Evolutionary conservation across 345 rosid genomes (phyloP).

Genomic region (thale cress (Arabidopsis thaliana)): TAIR10.1 NC_003070.9:26592001-26592500

Average conservation of each 20-base stretch:
- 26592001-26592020: too few species aligned
- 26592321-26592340: neutral
- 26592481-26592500: neutral
- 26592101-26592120: too few species aligned
- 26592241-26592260: neutral
- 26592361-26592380: neutral
- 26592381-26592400: slow-evolving; percentile 19
- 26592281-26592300: neutral
- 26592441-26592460: neutral
- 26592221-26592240: neutral
- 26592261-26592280: neutral
- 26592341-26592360: neutral
- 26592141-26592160: too few species aligned
- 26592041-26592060: too few species aligned
- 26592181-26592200: neutral
- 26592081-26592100: too few species aligned
- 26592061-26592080: too few species aligned
- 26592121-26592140: too few species aligned
- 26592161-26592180: neutral
- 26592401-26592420: neutral
- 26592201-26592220: neutral
- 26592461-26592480: neutral
- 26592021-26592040: too few species aligned
- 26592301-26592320: neutral
- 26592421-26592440: neutral